Evolutionary conservation across 2,329 filamentous ascomycete species (phyloP).

Genomic region (Emergomyces pasteurianus): DNA sequence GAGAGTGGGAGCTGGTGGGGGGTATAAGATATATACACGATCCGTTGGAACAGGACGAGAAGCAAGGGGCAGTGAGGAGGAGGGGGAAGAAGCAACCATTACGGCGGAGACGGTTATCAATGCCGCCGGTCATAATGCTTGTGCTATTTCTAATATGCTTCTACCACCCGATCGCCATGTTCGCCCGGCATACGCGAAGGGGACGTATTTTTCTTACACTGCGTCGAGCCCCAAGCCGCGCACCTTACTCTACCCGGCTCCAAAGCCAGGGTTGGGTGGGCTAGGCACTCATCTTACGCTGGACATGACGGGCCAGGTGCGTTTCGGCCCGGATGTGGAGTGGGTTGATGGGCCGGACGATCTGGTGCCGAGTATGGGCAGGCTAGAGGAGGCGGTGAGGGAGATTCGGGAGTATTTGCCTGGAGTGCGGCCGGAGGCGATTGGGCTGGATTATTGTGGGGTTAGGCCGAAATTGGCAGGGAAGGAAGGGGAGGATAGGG

Average conservation of each 20-base stretch:
- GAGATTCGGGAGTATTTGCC: conserved; percentile 76
- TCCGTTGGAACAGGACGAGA: conserved; percentile 17
- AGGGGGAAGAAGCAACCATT: conserved; percentile 41
- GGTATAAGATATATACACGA: conserved; percentile 57
- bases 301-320: conserved; percentile 69
- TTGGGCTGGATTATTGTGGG: conserved; percentile 78
- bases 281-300: conserved; percentile 93
- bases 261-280: conserved; percentile 67
- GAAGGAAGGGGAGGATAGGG: conserved; percentile 37
- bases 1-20: conserved; percentile 45
- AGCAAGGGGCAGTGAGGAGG: conserved; percentile 18
- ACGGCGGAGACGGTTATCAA: conserved; percentile 72
- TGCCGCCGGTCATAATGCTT: conserved; percentile 69
- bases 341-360: conserved; percentile 68
- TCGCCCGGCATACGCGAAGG: conserved; percentile 74
- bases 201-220: conserved; percentile 83
- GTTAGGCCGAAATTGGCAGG: conserved; percentile 73
- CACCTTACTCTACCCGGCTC: conserved; percentile 79
- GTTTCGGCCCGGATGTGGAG: conserved; percentile 91
- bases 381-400: conserved; percentile 54
- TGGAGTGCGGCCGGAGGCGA: conserved; percentile 49
- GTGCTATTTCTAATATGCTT: conserved; percentile 70
- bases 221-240: conserved; percentile 49
- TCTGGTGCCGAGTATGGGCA: conserved; percentile 52
- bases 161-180: conserved; percentile 41